Conservation (phyloP, 2,329 filamentous ascomycete genomes). For the Boeremia lycopersici region DNA sequence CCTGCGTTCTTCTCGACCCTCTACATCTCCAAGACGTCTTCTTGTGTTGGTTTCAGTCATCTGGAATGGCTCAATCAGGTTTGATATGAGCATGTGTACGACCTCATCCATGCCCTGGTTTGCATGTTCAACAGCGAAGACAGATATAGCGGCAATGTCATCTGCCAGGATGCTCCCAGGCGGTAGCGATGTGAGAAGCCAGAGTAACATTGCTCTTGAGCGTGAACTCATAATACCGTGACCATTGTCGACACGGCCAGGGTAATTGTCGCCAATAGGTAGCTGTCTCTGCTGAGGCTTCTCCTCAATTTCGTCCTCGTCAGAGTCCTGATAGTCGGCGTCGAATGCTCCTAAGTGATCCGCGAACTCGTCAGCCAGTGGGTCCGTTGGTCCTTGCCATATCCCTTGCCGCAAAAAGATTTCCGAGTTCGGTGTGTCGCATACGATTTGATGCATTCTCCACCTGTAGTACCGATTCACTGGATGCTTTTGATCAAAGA, state of each 20-base stretch:
- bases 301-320: conserved; percentile 75
- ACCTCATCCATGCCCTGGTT: conserved; percentile 86
- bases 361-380: conserved; percentile 79
- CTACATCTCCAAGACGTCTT: conserved; percentile 25
- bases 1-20: conserved; percentile 29
- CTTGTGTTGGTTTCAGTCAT: conserved; percentile 73
- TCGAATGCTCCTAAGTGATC: conserved; percentile 80
- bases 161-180: conserved; percentile 75
- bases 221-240: conserved; percentile 38
- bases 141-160: conserved; percentile 83
- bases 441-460: conserved; percentile 86
- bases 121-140: conserved; percentile 88
- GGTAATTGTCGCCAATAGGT: conserved; percentile 37
- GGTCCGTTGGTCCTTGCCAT: conserved; percentile 77
- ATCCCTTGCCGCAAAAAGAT: conserved; percentile 44
- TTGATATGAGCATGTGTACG: conserved; percentile 84
- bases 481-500: conserved; percentile 78
- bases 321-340: conserved; percentile 46
- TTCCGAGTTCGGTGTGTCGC: conserved; percentile 49
- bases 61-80: conserved; percentile 77
- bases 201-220: conserved; percentile 71
- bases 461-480: conserved; percentile 91
- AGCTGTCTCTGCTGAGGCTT: conserved; percentile 30
- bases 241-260: conserved; percentile 33
- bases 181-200: conserved; percentile 82